Percentiles rank a stretch among this genome's conserved stretches.
Conservation (phyloP, 2,329 filamentous ascomycete genomes). For the Endothia cerciana region DNA sequence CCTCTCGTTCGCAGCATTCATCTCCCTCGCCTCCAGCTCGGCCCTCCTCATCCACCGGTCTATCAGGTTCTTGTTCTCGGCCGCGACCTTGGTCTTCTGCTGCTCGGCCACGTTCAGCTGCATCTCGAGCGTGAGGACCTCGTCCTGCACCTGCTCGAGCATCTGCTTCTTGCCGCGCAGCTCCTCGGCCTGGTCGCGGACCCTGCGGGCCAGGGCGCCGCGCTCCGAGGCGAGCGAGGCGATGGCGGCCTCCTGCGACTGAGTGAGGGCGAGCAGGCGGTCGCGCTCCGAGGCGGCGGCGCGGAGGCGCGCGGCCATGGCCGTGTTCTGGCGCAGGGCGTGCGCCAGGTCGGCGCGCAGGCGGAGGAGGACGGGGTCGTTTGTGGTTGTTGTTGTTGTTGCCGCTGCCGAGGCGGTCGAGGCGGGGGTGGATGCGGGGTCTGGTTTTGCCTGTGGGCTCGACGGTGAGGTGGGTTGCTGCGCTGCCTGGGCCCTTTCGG, state of each 20-base stretch:
- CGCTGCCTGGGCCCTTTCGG: constrained; percentile 50
- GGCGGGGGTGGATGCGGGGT: constrained; percentile 35
- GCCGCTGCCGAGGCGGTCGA: constrained; percentile 14
- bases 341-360: constrained; percentile 73
- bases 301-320: constrained; percentile 67
- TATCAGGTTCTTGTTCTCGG: constrained; percentile 87
- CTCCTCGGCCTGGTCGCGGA: constrained; percentile 85
- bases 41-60: constrained; percentile 91
- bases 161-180: constrained; percentile 81
- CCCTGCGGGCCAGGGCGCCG: constrained; percentile 62
- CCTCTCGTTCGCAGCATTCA: constrained; percentile 70
- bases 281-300: constrained; percentile 63
- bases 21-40: constrained; percentile 81
- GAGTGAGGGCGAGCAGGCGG: constrained; percentile 62
- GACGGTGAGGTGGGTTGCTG: constrained; percentile 19
- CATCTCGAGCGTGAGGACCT: constrained; percentile 84
- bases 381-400: no score
- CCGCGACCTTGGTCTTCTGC: constrained; percentile 70
- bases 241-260: constrained; percentile 64
- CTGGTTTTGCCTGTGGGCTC: constrained; percentile 32
- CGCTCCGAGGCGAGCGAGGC: constrained; percentile 65
- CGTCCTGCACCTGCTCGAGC: constrained; percentile 88
- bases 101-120: constrained; percentile 87
- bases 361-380: constrained; percentile 43
- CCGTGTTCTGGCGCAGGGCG: constrained; percentile 73